Evolutionary conservation across 345 rosid species (phyloP).

Genomic region (Moricandia moricandioides): DNA sequence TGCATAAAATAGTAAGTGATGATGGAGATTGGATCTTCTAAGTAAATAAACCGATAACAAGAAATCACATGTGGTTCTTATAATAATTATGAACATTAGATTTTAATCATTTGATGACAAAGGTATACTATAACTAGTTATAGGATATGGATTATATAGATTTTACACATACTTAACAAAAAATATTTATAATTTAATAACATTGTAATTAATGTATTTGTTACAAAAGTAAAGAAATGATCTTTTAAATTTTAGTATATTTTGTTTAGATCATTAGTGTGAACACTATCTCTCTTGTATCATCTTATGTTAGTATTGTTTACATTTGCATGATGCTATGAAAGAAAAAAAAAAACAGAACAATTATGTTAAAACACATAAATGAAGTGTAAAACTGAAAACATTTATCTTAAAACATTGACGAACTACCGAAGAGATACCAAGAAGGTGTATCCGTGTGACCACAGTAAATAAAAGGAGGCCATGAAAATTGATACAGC

Average conservation of each 20-base stretch:
- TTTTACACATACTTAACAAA: background rate
- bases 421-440: background rate
- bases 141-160: background rate
- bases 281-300: background rate
- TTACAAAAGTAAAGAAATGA: background rate
- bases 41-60: background rate
- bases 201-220: background rate
- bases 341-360: background rate
- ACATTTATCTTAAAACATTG: background rate
- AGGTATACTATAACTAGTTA: background rate
- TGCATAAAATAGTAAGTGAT: background rate
- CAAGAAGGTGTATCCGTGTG: slow-evolving; percentile 9
- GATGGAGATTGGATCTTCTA: background rate
- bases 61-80: background rate
- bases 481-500: slow-evolving; percentile 2
- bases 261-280: background rate
- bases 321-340: background rate
- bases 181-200: background rate
- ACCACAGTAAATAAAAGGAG: slow-evolving; percentile 26
- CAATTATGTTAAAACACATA: background rate
- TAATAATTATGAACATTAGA: background rate
- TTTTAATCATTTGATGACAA: background rate
- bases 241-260: too few species aligned
- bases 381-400: background rate
- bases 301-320: background rate